Evolutionary conservation across 176 grass and related monocot genomes (phyloP), one percentile per base, ranked within the genome.

Genomic region (maize (Zea mays)): DNA sequence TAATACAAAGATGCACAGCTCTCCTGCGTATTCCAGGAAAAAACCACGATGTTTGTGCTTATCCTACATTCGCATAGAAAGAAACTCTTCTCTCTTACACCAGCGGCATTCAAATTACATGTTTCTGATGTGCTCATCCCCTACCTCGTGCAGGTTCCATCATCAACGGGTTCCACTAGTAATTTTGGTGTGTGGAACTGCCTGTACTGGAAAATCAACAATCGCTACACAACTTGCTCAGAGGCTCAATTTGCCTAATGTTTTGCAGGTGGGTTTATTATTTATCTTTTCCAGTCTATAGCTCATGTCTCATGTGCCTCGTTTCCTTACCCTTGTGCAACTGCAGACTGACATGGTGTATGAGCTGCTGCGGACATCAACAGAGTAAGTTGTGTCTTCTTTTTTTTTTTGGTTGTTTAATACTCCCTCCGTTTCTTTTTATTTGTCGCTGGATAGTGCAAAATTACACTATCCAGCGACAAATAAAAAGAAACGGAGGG

Each of bases 281-380:
- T 61, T 84, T 49, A 82, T 67, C 41, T 74, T 46, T 21, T 7
- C 19, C 45, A 27, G 69, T 84, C 55, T 14, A 74, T 73, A 3
- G 39, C 3, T 81, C 54, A 52, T 63, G 40, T 63, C 48, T 81
- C 55, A 5, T 68, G 16, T 49, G 40, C 15, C 35, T 66, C 6
- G 63, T 20, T 54, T 76, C 68, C 9, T 11, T 55, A 64, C 39
- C 11, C 38, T 75, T 74, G 17, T 62, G 50, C 48, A 71, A 41
- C 20, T 85, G 73, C 80, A 98, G 95, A 98, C 91, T 78, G 95
- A 98, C 77, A 98, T 98, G 95, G 95, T 98, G 21, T 93, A 97
- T 80, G 95, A 97, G 86, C 50, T 97, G 50, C 71, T 97, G 67
- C 77, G 91, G 63, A 97, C 91, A 74, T 94, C 95, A 75, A 94